Conservation (phyloP, 805 yeast genomes). For the Kluyveromyces siamensis region DNA sequence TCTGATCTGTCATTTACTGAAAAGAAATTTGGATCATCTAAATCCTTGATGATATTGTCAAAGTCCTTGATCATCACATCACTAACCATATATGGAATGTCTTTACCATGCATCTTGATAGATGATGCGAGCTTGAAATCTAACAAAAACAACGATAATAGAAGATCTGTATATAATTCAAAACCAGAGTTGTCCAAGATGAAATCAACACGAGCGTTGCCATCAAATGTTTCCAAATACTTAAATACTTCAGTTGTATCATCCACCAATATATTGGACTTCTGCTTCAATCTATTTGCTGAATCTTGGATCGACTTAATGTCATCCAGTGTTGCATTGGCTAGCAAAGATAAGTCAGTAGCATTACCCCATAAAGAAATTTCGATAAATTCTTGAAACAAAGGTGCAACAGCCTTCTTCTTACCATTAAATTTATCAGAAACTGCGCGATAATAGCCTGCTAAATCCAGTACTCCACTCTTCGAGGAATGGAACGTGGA, state of each 20-base stretch:
- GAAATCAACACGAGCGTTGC: conserved; percentile 56
- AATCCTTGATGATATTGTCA: conserved; percentile 44
- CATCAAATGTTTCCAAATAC: conserved; percentile 24
- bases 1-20: conserved; percentile 34
- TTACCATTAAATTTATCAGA: conserved; percentile 27
- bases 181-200: conserved; percentile 93
- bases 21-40: conserved; percentile 45
- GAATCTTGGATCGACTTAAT: conserved; percentile 88
- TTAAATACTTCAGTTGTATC: conserved; percentile 67
- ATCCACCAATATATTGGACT: conserved; percentile 66
- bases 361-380: conserved; percentile 98
- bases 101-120: conserved; percentile 78
- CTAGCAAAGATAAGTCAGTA: conserved; percentile 82
- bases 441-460: conserved; percentile 48
- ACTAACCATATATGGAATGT: conserved; percentile 95
- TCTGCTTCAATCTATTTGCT: conserved; percentile 73
- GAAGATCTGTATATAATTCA: conserved; percentile 82
- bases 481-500: conserved; percentile 67
- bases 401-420: conserved; percentile 37
- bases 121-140: conserved; percentile 58
- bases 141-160: conserved; percentile 54
- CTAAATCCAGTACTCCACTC: conserved; percentile 73
- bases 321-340: conserved; percentile 83
- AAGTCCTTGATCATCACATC: conserved; percentile 88
- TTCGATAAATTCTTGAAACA: conserved; percentile 78